Conservation (phyloP, 768 basidiomycete species). For the Leccinellum luteum region DNA sequence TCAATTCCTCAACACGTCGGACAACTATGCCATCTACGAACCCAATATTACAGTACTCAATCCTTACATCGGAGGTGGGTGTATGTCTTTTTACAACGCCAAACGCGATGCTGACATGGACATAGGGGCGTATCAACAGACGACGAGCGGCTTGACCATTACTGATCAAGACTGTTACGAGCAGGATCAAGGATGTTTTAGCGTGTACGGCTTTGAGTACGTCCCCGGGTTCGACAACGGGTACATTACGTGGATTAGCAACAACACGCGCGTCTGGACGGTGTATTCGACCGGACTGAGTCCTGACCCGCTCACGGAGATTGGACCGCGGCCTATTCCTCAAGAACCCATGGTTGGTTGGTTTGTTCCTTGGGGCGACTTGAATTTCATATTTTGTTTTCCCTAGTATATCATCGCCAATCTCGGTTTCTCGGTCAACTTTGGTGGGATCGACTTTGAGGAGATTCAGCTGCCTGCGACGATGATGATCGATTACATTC, state of each 20-base stretch:
- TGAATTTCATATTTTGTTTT: not conserved
- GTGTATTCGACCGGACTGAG: constrained; percentile 47
- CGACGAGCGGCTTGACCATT: constrained; percentile 34
- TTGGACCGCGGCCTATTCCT: constrained; percentile 57
- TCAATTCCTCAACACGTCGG: constrained; percentile 36
- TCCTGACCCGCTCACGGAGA: constrained; percentile 49
- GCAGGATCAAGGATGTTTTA: constrained; percentile 38
- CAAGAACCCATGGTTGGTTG: constrained; percentile 64
- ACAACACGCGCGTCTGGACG: constrained; percentile 56
- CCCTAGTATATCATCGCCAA: constrained; percentile 66
- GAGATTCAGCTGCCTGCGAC: constrained; percentile 51
- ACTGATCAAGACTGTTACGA: constrained; percentile 48
- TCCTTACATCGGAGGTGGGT: constrained; percentile 41
- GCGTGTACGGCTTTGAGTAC: constrained; percentile 57
- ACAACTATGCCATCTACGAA: constrained; percentile 37
- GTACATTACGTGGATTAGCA: constrained; percentile 72
- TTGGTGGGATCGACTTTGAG: constrained; percentile 62
- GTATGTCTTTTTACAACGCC: constrained; percentile 3
- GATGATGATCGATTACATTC: constrained; percentile 79
- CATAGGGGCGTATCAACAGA: constrained; percentile 38
- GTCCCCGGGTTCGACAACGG: constrained; percentile 45
- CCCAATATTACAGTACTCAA: constrained; percentile 37
- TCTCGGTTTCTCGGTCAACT: constrained; percentile 66
- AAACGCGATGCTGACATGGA: constrained; percentile 2
- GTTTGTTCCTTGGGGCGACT: not conserved